Conservation (phyloP, 768 basidiomycete species). For the Ramaria rubella region DNA sequence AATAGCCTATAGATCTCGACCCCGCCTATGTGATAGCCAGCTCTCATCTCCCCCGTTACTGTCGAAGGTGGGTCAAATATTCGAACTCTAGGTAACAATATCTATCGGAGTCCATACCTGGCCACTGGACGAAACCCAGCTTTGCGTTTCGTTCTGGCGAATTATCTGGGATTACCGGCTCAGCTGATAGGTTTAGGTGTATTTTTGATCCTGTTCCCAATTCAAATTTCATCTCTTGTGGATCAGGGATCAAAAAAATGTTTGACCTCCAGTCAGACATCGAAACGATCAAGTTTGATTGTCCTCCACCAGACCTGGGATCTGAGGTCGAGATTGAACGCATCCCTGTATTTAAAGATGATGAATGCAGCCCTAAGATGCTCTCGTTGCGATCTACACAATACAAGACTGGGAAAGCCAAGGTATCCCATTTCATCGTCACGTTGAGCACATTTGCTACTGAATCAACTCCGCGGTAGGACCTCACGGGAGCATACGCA, state of each 20-base stretch:
- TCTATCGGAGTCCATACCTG: conserved; percentile 26
- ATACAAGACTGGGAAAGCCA: neutral
- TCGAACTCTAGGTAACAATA: conserved; percentile 66
- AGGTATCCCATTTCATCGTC: neutral
- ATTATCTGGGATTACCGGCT: conserved; percentile 51
- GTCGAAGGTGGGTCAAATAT: conserved; percentile 73
- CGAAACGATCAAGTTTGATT: conserved; percentile 68
- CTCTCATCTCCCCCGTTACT: conserved; percentile 44
- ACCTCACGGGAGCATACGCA: conserved; percentile 72
- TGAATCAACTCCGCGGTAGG: conserved; percentile 38
- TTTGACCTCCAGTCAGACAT: conserved; percentile 78
- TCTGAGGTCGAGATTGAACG: conserved; percentile 53
- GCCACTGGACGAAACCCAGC: conserved; percentile 50
- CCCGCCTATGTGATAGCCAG: neutral
- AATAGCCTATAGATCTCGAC: conserved; percentile 1
- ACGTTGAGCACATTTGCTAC: neutral
- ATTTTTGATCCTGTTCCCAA: neutral
- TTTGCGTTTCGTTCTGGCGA: conserved; percentile 67
- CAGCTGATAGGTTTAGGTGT: conserved; percentile 30
- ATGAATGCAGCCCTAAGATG: conserved; percentile 78
- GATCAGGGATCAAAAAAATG: conserved; percentile 46
- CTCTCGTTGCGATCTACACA: conserved; percentile 41
- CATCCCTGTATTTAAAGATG: conserved; percentile 56
- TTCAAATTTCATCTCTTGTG: neutral
- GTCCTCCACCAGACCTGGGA: conserved; percentile 53